A percentile compares a stretch with the other conserved stretches of the same genome.
phyloP scores from a whole-genome alignment of 108 stramenopile species.

The Parmales sp. region DNA sequence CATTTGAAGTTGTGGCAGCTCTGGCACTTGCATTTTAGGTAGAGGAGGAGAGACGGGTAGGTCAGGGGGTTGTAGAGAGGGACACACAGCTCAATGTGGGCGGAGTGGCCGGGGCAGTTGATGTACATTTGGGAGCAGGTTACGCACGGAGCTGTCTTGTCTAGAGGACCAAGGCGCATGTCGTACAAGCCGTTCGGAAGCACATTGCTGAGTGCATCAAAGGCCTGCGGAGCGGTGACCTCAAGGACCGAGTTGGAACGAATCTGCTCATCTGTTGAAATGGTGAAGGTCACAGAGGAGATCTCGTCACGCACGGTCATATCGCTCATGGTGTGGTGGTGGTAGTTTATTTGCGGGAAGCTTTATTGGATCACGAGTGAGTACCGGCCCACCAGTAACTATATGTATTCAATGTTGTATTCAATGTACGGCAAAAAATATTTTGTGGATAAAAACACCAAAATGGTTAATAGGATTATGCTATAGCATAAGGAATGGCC shows the following conservation, averaged over 20 bases:
- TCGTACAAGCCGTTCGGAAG: slow-evolving; percentile 89
- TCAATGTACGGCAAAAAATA: no score
- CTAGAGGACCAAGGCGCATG: slow-evolving; percentile 71
- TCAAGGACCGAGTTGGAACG: slow-evolving; percentile 71
- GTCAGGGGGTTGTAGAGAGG: slow-evolving; percentile 89
- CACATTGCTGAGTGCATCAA: slow-evolving; percentile 67
- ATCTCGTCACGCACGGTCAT: no score
- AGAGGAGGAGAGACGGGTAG: slow-evolving; percentile 55
- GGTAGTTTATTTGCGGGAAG: no score
- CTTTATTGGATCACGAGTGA: no score
- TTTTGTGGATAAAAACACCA: no score
- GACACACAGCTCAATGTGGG: slow-evolving; percentile 90
- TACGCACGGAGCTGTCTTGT: slow-evolving; percentile 45
- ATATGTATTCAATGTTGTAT: no score
- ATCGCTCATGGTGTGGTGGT: no score
- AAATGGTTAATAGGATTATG: no score
- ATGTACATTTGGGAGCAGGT: slow-evolving; percentile 75
- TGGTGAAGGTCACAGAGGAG: no score
- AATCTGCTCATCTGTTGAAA: slow-evolving; percentile 83
- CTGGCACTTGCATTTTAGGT: slow-evolving; percentile 84
- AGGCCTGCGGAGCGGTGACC: slow-evolving; percentile 71
- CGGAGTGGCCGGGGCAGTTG: slow-evolving; percentile 91
- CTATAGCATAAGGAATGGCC: no score
- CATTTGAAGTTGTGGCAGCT: slow-evolving; percentile 77
- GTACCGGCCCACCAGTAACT: no score